Base-by-base conservation (phyloP, 2,329 filamentous ascomycete genomes). In the Hymenoscyphus infarciens region DNA sequence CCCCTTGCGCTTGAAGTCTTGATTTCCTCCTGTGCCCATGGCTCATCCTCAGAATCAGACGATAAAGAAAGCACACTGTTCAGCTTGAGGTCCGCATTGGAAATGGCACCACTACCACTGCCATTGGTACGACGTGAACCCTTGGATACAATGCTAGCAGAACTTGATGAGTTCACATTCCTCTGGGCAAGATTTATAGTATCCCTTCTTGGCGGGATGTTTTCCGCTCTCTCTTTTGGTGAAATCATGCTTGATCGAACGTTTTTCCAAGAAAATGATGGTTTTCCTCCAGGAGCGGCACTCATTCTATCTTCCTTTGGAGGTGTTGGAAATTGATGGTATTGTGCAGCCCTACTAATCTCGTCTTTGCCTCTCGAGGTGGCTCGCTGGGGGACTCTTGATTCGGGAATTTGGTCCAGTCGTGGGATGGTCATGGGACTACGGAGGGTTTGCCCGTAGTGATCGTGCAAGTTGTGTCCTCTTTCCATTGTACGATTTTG, bases 21-120 rank as follows among this genome's bases (percentile, higher is more conserved):
- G 3, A 62, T 49, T 29, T 62, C 60, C 29, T 70, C 66, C 1
- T 29, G 29, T 38, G 68, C 70, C 13, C 62, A 68, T 42, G 60
- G 45, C 10, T 71, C 70, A 8, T 61, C 67, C 56, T 74, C 72
- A 15, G 71, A 72, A 59, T 72, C 72, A 29, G 72, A 74, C 8
- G 72, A 74, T 22, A 74, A 63, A 29, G 72, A 74, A 22, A 75
- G 57, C 10, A 75, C 70, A 52, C 73, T 75, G 27, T 69, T 71
- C 25, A 72, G 62, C 54, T 71, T 68, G 16, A 74, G 62, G 56
- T 74, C 68, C 27, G 69, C 66, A 62, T 64, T 68, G 1, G 72
- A 73, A 22, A 73, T 65, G 11, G 45, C 45, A n/a, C n/a, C 42
- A 22, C n/a, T 52, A 3, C 66, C 64, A 62, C 73, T 74, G 29